A percentile compares a stretch with the other conserved stretches of the same genome.
Evolutionary conservation across 345 rosid species (phyloP).

Genomic region (Chamaenerion angustifolium): DNA sequence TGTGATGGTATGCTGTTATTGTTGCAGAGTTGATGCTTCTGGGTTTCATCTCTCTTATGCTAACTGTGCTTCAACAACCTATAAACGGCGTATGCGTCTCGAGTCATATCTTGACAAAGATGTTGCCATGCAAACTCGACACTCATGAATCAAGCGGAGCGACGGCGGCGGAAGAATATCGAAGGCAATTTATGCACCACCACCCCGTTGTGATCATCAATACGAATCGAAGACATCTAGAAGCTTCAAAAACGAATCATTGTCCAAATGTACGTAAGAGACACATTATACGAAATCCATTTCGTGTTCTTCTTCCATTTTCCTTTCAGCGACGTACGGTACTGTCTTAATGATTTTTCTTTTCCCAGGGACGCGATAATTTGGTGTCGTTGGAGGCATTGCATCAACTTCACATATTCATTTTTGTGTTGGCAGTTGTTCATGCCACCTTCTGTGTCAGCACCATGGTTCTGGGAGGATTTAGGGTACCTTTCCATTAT

Average conservation of each 20-base stretch:
- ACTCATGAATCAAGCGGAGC: conserved; percentile 6
- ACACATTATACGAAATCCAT: too few relatives aligned
- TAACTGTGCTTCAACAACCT: conserved; percentile 45
- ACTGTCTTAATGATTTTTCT: too few relatives aligned
- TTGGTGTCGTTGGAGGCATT: conserved; percentile 60
- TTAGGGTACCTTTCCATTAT: too few relatives aligned
- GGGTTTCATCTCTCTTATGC: conserved; percentile 74
- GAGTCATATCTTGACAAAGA: conserved; percentile 22
- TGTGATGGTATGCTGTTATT: too few relatives aligned
- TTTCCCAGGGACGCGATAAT: conserved; percentile 65
- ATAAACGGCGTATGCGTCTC: conserved; percentile 56
- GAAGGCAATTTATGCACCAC: conserved; percentile 8
- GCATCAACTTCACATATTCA: conserved; percentile 79
- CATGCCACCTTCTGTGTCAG: conserved; percentile 65
- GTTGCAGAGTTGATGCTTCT: conserved; percentile 84
- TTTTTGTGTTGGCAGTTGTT: conserved; percentile 73
- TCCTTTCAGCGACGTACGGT: too few relatives aligned
- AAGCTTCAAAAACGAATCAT: neutral
- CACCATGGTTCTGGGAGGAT: conserved; percentile 70
- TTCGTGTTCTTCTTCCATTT: too few relatives aligned
- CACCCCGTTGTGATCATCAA: too few relatives aligned
- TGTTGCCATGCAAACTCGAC: conserved; percentile 77
- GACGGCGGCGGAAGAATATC: conserved; percentile 10
- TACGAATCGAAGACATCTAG: too few relatives aligned
- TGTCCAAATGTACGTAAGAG: conserved; percentile 5